A percentile compares a stretch with the other conserved stretches of the same genome.
These are phyloP conservation scores for Aspergillus sp. DNA, from an alignment of 2,329 filamentous ascomycete species.

Conservation along the genomic window DNA sequence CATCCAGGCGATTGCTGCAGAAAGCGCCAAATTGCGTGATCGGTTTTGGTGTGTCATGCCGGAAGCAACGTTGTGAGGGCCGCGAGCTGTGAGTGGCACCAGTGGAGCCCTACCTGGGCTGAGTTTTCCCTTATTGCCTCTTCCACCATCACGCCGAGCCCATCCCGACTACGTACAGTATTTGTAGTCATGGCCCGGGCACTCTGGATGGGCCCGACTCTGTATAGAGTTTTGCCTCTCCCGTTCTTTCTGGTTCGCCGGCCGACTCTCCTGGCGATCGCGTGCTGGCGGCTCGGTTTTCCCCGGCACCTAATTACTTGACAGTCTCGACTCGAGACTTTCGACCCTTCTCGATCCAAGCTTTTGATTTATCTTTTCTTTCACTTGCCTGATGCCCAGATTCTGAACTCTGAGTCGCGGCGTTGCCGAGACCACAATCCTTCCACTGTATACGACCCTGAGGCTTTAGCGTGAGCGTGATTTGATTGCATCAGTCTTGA, in stretches of 20 bases:
- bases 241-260: background rate
- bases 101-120: background rate
- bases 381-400: background rate
- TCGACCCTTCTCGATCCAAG: background rate
- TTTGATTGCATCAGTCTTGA: slow-evolving; percentile 32
- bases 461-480: slow-evolving; percentile 3
- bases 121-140: slow-evolving; percentile 1
- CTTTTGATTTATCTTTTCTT: background rate
- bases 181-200: background rate
- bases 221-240: background rate
- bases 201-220: background rate
- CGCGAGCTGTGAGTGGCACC: background rate
- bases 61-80: too few species aligned
- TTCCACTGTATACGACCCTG: background rate
- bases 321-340: background rate
- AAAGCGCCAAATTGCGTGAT: slow-evolving; percentile 25
- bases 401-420: background rate
- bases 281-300: slow-evolving; percentile 1
- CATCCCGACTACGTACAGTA: too few species aligned
- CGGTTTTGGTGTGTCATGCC: slow-evolving; percentile 28
- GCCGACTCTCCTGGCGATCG: background rate
- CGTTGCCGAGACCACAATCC: background rate
- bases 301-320: background rate
- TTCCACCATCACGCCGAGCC: slow-evolving; percentile 1
- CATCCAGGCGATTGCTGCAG: slow-evolving; percentile 7